Evolutionary conservation across 2,329 filamentous ascomycete species (phyloP).

Genomic region (Fusarium chuoi): DNA sequence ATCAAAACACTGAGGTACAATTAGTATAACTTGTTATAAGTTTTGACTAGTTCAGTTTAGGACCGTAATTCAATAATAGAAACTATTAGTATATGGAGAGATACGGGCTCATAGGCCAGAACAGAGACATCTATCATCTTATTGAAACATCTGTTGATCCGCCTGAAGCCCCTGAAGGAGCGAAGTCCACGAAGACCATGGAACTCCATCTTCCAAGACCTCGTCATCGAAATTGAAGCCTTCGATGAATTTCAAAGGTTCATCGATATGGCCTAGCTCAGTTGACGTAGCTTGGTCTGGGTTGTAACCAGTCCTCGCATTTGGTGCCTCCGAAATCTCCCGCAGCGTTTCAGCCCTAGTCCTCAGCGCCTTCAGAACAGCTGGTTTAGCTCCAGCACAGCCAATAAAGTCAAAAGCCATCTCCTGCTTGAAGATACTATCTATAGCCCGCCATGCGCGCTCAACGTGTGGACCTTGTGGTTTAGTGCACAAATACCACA

Average conservation of each 20-base stretch:
- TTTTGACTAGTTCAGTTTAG: no score
- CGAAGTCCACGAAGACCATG: neutral
- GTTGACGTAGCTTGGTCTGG: rapidly evolving
- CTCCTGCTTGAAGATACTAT: neutral
- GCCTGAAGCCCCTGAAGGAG: neutral
- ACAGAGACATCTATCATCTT: rapidly evolving
- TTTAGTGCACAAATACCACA: neutral
- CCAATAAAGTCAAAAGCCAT: neutral
- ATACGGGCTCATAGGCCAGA: rapidly evolving
- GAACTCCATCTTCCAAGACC: neutral
- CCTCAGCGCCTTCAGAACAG: neutral
- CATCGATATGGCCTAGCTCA: neutral
- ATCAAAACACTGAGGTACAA: no score
- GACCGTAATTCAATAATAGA: no score
- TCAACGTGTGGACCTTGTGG: neutral
- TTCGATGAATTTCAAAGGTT: neutral
- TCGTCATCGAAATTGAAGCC: neutral
- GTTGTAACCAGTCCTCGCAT: rapidly evolving
- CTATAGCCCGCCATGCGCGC: neutral
- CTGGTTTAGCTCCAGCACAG: neutral
- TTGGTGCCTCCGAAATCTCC: neutral
- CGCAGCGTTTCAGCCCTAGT: neutral
- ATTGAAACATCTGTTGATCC: neutral
- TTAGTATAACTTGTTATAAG: no score
- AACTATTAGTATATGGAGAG: no score